Evolutionary conservation across 495 filamentous ascomycete species (phyloP), one percentile per base, ranked within the genome.

Genomic region (Cryomyces minteri): DNA sequence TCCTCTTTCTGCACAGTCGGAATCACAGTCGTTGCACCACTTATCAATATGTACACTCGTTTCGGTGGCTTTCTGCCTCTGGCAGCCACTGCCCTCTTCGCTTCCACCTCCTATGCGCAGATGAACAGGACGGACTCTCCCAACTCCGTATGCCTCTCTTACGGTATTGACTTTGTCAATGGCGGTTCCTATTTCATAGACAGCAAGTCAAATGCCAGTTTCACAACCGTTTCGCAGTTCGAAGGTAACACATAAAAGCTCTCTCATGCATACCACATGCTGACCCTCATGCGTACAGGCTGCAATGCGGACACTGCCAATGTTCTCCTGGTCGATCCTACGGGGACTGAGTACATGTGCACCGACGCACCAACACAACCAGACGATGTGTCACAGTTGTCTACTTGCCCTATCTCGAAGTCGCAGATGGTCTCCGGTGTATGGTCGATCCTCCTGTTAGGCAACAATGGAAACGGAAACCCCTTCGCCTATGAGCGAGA

Each of bases 111-210:
- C 34, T 37, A 37, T 12, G 34, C 7, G 12, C 7, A 37, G 7
- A 37, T 7, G 12, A 37, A 7, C 34, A 7, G 34, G 7, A 37
- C 34, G 11, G 28, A 47, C 31, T 33, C 34, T 47, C 8, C 31
- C 7, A 44, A 48, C 31, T 45, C 50, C 5, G 31, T 12, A 1
- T 48, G 50, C 40, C n/a, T 29, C 4, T 43, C 43, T 4, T 52
- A 31, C 34, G 50, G 50, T 28, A 38, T 52, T 14, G 46, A 48
- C 38, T 45, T 52, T 38, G 32, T 43, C 18, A 40, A 39, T n/a
- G 50, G 46, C 12, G 46, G 43, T 31, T 44, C 33, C 37, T 52
- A 52, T 31, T 52, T 52, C 41, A 48, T 52, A 36, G 43, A 52
- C 42, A 45, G 34, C 41, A 14, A 37, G 10, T 44, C 41, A 4